Conservation (phyloP, 352 stramenopile species). For the Thalassiosira hispida region DNA sequence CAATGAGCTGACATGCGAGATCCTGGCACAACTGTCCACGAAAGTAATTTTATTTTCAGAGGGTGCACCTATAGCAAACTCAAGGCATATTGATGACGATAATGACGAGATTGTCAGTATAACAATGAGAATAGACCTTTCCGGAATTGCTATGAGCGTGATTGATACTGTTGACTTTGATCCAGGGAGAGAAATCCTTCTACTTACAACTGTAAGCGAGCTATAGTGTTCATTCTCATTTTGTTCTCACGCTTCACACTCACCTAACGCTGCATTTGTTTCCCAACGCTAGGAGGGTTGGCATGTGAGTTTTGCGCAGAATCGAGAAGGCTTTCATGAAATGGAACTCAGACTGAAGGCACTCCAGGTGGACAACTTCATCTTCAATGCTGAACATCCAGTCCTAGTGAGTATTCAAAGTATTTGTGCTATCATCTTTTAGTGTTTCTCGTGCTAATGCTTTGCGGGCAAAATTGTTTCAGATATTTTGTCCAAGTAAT, state of each 20-base stretch:
- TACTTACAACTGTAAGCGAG: slow-evolving; percentile 69
- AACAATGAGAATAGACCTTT: slow-evolving; percentile 63
- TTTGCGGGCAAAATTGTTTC: background rate
- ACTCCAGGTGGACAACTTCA: slow-evolving; percentile 82
- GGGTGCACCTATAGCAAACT: background rate
- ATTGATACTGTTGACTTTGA: slow-evolving; percentile 66
- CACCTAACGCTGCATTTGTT: no score
- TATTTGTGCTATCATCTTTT: slow-evolving; percentile 61
- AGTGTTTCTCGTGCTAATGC: slow-evolving; percentile 70
- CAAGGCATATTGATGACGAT: slow-evolving; percentile 23
- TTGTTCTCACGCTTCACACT: no score
- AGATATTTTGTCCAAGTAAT: slow-evolving; percentile 70
- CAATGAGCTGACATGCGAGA: slow-evolving; percentile 58
- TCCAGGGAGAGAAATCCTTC: slow-evolving; percentile 74
- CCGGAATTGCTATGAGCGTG: slow-evolving; percentile 63
- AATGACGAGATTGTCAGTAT: slow-evolving; percentile 65
- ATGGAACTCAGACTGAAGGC: slow-evolving; percentile 67
- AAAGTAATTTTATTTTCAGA: slow-evolving; percentile 81
- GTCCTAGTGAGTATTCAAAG: slow-evolving; percentile 74
- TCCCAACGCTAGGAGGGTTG: no score
- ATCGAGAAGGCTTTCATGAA: slow-evolving; percentile 75
- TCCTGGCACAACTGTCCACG: slow-evolving; percentile 71
- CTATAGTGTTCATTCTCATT: no score
- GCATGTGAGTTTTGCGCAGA: slow-evolving; percentile 66
- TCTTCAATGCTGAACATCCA: slow-evolving; percentile 73